Evolutionary conservation across 495 filamentous ascomycete species (phyloP).

Genomic region (Aspergillus leporis): DNA sequence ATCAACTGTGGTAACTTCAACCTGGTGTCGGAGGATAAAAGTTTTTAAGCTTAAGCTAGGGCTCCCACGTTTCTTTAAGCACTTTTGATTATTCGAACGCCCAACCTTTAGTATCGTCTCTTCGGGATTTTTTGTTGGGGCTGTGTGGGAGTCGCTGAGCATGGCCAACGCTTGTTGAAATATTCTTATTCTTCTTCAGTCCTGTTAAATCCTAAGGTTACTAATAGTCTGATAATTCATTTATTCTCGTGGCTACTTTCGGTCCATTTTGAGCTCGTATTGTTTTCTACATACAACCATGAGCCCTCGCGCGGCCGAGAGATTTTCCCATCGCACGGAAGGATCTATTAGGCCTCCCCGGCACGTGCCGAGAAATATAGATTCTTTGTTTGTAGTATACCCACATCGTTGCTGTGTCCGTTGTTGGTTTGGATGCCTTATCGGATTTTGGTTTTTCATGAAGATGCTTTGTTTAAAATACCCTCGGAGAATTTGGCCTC

Average conservation of each 20-base stretch:
- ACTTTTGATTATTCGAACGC: neutral
- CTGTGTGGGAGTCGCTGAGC: neutral
- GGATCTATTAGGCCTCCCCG: neutral
- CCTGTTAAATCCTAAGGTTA: neutral
- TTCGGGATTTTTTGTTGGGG: neutral
- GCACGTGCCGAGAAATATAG: neutral
- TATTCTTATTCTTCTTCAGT: neutral
- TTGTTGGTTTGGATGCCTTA: no score
- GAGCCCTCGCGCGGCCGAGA: neutral
- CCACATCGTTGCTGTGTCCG: no score
- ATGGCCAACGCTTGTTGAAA: neutral
- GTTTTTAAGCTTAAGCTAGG: neutral
- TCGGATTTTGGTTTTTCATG: no score
- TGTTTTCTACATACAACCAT: neutral
- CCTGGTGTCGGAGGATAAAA: neutral
- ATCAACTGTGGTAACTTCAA: slow-evolving; percentile 37
- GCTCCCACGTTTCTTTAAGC: neutral
- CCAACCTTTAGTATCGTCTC: neutral
- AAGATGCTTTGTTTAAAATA: no score
- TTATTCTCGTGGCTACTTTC: neutral
- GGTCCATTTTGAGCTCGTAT: neutral
- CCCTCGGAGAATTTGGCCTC: no score
- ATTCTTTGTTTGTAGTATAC: no score
- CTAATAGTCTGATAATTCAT: neutral
- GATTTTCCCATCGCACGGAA: neutral